Evolutionary conservation across 371 early-diverging fungal genomes (phyloP).

Genomic region (Mortierella sp.): DNA sequence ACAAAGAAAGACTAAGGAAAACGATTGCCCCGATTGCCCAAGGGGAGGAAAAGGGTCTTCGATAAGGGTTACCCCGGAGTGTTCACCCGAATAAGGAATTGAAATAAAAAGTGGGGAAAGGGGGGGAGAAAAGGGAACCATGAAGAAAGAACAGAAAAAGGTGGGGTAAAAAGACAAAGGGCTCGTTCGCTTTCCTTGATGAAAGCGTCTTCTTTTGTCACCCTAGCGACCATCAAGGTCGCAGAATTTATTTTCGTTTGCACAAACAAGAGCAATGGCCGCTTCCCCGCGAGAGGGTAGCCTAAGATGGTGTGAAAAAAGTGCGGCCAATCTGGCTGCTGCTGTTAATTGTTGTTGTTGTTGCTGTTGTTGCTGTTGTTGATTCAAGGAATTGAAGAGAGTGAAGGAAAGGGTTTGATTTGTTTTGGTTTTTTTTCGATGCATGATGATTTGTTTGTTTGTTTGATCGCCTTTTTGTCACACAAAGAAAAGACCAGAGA

Average conservation of each 20-base stretch:
- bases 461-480: background rate
- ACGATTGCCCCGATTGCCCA: background rate
- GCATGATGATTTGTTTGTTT: background rate
- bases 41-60: background rate
- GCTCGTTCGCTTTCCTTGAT: too few species aligned
- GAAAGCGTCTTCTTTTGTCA: background rate
- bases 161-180: too few species aligned
- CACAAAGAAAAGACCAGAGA: background rate
- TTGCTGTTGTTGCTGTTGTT: background rate
- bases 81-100: background rate
- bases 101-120: background rate
- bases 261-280: background rate
- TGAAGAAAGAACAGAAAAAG: background rate
- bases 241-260: background rate
- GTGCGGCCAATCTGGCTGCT: background rate
- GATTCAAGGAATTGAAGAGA: background rate
- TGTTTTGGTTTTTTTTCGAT: background rate
- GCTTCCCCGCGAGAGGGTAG: slow-evolving; percentile 7
- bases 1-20: background rate
- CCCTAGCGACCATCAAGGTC: background rate
- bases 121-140: background rate
- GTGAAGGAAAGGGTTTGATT: background rate
- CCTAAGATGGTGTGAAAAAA: background rate
- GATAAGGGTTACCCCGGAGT: slow-evolving; percentile 13
- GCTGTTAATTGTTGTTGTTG: background rate